Evolutionary conservation across 2,329 filamentous ascomycete species (phyloP), one percentile per base, ranked within the genome.

Genomic region (Penicillium sp.): DNA sequence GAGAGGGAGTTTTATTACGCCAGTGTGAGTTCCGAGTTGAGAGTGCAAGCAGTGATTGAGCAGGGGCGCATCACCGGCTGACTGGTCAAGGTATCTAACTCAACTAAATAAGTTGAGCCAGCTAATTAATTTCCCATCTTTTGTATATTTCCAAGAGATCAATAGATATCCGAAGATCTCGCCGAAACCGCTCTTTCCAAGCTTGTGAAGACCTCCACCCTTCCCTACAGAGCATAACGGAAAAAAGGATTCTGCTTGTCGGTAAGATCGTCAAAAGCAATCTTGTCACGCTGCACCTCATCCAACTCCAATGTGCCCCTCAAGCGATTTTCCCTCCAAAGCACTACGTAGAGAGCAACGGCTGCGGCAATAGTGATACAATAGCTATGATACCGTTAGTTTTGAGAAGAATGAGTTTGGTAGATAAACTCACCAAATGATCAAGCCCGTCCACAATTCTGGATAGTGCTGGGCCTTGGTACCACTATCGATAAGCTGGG

Each of bases 231-330:
- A 0, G 79, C 80, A 56, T 88, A 89, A 60, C 79, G 74, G 60
- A 89, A 89, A 63, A 85, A 85, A 1, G 79, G 78, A 58, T 89
- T 88, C 68, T 88, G 75, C 65, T 81, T 83, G 58, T 89, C 86
- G 0, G 86, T 88, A 56, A 88, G 68, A 63, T 88, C 85, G 48
- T 82, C 77, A 53, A 89, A 89, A 0, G 85, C 85, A 46, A 86
- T 63, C 57, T 82, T 82, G 42, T 82, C 86, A 46, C 83, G 76
- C 61, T 89, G 85, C 13, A 72, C 67, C 55, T 87, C 82, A 57
- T 88, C 79, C 6, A 82, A 61, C 0, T 77, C 68, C 6, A 83
- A 57, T 2, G 52, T 54, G 18, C 77, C 76, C 43, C 82, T 76
- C 42, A 70, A 74, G 58, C 66, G 76, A 57, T 89, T 89, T 51